A percentile compares a stretch with the other conserved stretches of the same genome.
Evolutionary conservation across 352 stramenopile genomes (phyloP).

Genomic region (Phytophthora chlamydospora): DNA sequence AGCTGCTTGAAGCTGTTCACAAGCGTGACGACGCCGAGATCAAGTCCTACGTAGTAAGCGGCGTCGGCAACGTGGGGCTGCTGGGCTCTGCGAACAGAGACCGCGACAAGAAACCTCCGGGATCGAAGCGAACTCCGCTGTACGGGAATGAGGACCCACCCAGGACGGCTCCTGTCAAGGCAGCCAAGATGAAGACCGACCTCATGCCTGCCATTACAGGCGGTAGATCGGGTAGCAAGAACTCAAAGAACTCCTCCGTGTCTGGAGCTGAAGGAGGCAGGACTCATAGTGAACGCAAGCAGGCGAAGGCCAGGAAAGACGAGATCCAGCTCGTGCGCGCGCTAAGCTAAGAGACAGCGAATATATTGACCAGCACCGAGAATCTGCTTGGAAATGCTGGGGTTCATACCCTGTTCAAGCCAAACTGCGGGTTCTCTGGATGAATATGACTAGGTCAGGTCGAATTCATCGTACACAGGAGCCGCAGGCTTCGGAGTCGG

Average conservation of each 20-base stretch:
- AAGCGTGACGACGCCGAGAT: conserved; percentile 13
- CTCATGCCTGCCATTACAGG: conserved; percentile 25
- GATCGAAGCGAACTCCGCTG: conserved; percentile 19
- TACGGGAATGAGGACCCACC: conserved; percentile 21
- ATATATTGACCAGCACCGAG: conserved; percentile 22
- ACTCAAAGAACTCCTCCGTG: conserved; percentile 9
- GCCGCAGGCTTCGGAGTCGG: conserved; percentile 18
- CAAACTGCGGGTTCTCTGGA: conserved; percentile 8
- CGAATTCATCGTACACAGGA: conserved; percentile 67
- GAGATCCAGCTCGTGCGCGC: conserved; percentile 71
- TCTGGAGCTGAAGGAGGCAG: conserved; percentile 15
- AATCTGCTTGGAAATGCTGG: conserved; percentile 7
- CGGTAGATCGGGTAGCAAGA: conserved; percentile 8
- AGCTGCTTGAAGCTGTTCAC: conserved; percentile 35
- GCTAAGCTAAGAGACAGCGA: conserved; percentile 39
- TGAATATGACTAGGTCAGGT: conserved; percentile 62
- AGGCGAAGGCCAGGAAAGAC: conserved; percentile 44
- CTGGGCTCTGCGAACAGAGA: conserved; percentile 21
- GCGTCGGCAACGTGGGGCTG: conserved; percentile 69
- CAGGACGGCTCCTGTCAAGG: conserved; percentile 18
- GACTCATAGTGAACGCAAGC: conserved; percentile 50
- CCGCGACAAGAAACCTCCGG: conserved; percentile 34
- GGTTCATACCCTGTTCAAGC: conserved; percentile 16
- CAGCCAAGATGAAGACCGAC: conserved; percentile 33
- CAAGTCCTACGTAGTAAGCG: conserved; percentile 51